These are phyloP conservation scores for Candida sp. DNA, from an alignment of 1,139 yeast species.

Conservation along the genomic window DNA sequence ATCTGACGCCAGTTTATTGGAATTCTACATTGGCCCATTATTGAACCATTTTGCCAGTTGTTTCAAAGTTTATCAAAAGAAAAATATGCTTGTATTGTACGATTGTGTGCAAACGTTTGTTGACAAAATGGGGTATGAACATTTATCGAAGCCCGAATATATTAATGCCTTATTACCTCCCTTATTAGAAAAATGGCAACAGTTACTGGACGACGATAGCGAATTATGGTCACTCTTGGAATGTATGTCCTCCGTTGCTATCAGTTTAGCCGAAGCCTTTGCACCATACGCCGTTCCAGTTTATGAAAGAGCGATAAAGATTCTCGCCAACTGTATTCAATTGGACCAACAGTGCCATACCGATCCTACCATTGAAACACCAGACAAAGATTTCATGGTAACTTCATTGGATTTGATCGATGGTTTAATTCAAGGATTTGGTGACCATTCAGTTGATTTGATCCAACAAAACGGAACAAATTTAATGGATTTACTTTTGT, in stretches of 20 bases:
- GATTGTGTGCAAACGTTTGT: conserved; percentile 94
- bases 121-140: conserved; percentile 63
- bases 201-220: conserved; percentile 68
- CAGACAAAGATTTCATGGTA: conserved; percentile 88
- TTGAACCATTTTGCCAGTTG: conserved; percentile 71
- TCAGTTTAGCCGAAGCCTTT: conserved; percentile 78
- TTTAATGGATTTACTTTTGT: conserved; percentile 60
- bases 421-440: conserved; percentile 89
- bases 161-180: conserved; percentile 74
- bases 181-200: conserved; percentile 74
- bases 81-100: conserved; percentile 75
- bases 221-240: conserved; percentile 91
- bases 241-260: conserved; percentile 90
- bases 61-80: conserved; percentile 74
- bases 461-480: conserved; percentile 41
- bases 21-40: conserved; percentile 46
- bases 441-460: conserved; percentile 57
- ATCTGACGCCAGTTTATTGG: conserved; percentile 64
- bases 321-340: conserved; percentile 66
- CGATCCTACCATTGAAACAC: conserved; percentile 69
- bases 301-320: conserved; percentile 73
- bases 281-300: conserved; percentile 90
- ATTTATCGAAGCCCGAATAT: conserved; percentile 53
- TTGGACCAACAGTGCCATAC: conserved; percentile 61
- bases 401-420: conserved; percentile 88